phyloP scores from a whole-genome alignment of 805 yeast genomes.

The Candida ipomoeae region DNA sequence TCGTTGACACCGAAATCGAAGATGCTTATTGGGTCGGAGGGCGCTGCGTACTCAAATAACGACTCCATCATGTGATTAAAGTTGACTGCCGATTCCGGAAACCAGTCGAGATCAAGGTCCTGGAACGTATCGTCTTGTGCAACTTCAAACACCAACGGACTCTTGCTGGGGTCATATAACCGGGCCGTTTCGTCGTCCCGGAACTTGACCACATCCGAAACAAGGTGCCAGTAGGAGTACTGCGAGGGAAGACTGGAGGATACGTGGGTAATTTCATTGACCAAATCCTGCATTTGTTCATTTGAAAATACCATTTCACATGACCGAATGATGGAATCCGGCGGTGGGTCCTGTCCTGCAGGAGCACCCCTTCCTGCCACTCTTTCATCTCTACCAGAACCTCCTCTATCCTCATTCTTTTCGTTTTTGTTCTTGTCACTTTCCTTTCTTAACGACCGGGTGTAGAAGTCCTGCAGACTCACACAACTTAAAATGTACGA shows the following conservation, averaged over 20 bases:
- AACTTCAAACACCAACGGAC: conserved; percentile 6
- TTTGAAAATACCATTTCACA: not conserved
- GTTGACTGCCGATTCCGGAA: conserved; percentile 6
- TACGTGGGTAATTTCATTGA: not conserved
- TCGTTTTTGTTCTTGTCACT: not conserved
- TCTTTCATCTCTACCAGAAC: too few relatives aligned
- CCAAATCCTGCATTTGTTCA: not conserved
- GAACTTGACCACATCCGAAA: conserved; percentile 10
- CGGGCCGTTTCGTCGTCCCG: conserved; percentile 1
- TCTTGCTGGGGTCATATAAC: conserved; percentile 9
- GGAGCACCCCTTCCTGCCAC: not conserved
- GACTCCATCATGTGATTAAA: conserved; percentile 11
- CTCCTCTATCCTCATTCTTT: too few relatives aligned
- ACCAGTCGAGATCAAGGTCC: conserved; percentile 1
- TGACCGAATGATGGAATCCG: not conserved
- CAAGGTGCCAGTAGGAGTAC: conserved; percentile 6
- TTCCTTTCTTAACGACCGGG: not conserved
- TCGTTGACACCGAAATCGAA: not conserved
- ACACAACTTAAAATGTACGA: conserved; percentile 12
- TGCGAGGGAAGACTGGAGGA: not conserved
- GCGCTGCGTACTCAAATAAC: conserved; percentile 6
- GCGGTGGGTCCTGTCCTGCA: not conserved
- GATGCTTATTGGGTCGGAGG: not conserved
- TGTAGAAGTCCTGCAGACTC: conserved; percentile 12
- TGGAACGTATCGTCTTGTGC: not conserved